Evolutionary conservation across 148 eudicot species (phyloP), one percentile per base, ranked within the genome.

Genomic region (Chenopodium suecicum): DNA sequence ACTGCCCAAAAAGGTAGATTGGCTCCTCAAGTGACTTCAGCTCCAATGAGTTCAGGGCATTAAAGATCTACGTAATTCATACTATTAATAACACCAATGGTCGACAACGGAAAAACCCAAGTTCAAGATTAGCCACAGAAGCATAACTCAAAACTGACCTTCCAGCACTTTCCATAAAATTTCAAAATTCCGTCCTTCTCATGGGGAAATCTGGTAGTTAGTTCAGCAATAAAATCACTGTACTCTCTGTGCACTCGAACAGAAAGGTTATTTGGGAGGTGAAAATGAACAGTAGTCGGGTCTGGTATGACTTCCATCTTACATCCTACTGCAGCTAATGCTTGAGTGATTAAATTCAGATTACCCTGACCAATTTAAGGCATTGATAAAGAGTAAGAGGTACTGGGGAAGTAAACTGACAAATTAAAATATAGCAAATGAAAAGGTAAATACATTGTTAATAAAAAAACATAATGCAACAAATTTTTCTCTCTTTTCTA

Each of bases 11-110:
- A 70, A 97, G 97, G 82, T 97, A 97, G 80, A 97, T 90, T 22
- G 97, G 98, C 84, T 97, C 99, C 86, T 96, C 99, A 70, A 96
- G 95, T 54, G 98, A 96, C 85, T 96, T 96, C 88, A 96, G 84
- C 84, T 96, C 94, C 90, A 96, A 78, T 50, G 99, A 89, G 87
- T 96, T 96, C 91, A 96, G 85, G 56, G 99, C 91, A 86, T 94
- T 94, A 85, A 92, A 96, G 63, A 94, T 89, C 99, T 96, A 83
- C 70, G 78, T 56, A 74, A 87, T 75, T 68, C 23, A 70, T 68
- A 82, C 17, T 80, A 65, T 50, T 80, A 72, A 78, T 72, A 81
- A 69, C 74, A 64, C 73, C 75, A 77, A 7, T 78, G 63, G 79
- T 63, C 22, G n/a, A 63, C 32, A 70, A 79, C 31, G 81, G 47